Base-by-base conservation (phyloP, 345 rosid species). In the Ceriops decandra region DNA sequence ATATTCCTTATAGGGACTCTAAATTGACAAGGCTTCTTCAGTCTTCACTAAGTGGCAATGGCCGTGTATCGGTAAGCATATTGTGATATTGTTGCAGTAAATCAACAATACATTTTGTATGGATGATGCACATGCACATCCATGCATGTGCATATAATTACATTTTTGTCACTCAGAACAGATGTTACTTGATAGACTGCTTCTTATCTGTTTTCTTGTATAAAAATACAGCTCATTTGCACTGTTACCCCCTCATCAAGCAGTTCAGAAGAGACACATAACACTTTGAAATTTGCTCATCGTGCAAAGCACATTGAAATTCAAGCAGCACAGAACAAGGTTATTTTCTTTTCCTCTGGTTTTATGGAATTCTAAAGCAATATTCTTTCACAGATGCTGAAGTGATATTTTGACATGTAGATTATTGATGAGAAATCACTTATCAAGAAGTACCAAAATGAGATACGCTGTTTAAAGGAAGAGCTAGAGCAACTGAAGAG, bases 291-390 rank as follows among this genome's bases (percentile, higher is more conserved):
- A 82, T 95, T 95, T 79, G 99, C 99, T 52, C 99, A 92, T 77
- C 99, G 97, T 77, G 90, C 97, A 66, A 95, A 95, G 69, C 99
- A 95, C 75, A 95, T 95, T 80, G 99, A 95, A 83, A 90, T 95
- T 75, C 96, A 83, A 83, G 96, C 97, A 36, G 84, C 90, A 70
- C 97, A 86, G 69, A 95, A 95, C 82, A 95, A 88, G 98, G 99
- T 91, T 63, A 51, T 63, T 63, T 59, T 57, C 59, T 46, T 27
- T 21, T 52, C 57, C n/a, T 2, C 42, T 1, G 24, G 21, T 42
- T 26, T 5, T 67, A 17, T 63, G 35, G n/a, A 71, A 63, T 49
- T 68, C 28, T 52, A 19, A 24, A 71, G 31, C 52, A 52, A 52
- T 58, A 24, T 49, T 38, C 11, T 38, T 76, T 58, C 42, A 24